Conservation (phyloP, 441 rosid genomes). For the Theobroma grandiflorum region DNA sequence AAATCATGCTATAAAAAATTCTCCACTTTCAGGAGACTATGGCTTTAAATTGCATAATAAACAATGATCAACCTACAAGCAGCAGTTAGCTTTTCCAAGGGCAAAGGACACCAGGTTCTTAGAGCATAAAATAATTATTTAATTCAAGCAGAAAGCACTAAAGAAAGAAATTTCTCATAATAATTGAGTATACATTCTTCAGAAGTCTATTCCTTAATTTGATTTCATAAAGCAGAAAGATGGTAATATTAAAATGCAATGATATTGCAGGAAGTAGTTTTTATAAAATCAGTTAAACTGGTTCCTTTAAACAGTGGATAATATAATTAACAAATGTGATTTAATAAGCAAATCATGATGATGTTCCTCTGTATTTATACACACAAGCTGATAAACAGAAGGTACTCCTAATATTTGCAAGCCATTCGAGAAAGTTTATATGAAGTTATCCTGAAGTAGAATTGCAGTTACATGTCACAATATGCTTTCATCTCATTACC, state of each 20-base stretch:
- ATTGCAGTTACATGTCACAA: constrained; percentile 10
- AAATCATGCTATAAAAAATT: background rate
- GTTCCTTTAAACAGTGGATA: background rate
- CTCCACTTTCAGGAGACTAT: background rate
- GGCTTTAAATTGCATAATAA: background rate
- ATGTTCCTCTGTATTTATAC: background rate
- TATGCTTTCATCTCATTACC: constrained; percentile 24
- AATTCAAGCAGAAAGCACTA: background rate
- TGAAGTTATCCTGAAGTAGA: background rate
- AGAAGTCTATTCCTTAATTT: background rate
- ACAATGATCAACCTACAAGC: background rate
- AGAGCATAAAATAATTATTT: background rate
- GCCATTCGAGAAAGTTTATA: background rate
- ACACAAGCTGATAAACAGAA: background rate
- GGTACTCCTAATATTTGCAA: constrained; percentile 1
- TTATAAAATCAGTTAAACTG: background rate
- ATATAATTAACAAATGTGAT: background rate
- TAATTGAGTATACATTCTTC: background rate
- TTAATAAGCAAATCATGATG: background rate
- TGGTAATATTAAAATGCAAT: background rate
- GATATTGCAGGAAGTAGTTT: background rate
- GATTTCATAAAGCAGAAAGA: background rate
- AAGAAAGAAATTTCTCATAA: background rate
- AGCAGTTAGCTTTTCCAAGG: background rate
- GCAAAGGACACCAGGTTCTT: background rate